Base-by-base conservation (phyloP, 164 flowering plant species). In the Macadamia integrifolia region DNA sequence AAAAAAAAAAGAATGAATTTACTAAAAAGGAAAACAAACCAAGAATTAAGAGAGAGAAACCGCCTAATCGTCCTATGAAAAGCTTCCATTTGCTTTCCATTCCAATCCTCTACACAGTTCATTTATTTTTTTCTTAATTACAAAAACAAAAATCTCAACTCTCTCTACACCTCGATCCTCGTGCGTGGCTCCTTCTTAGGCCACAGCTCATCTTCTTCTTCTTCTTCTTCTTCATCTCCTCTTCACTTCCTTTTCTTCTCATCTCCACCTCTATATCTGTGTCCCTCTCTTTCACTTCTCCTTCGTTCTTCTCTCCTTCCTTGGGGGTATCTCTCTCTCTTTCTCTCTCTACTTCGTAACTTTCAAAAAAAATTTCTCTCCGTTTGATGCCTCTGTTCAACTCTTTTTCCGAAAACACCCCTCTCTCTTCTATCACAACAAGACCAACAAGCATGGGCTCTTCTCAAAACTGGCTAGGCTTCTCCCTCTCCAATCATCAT, bases 381-480 rank as follows among this genome's bases (percentile, higher is more conserved):
- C 40, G 17, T 31, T 15, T 59, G 59, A 55, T 58, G 66, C 32
- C 66, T 66, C 31, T 66, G 78, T 64, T 69, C 66, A 32, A 63
- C 44, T 60, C 64, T 70, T 59, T 77, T 75, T 77, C 74, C 84
- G 72, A 78, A 78, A 74, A 62, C 65, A 63, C 70, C 69, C 69
- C 32, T 59, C 76, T 46, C 40, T 67, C 31, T 23, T 23, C 23
- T 18, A 6, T 63, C 50, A 56, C 29, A 15, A 6, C 40, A 23
- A 18, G 64, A 63, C 63, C 64, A 61, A 69, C 73, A 69, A 52
- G 61, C 64, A 69, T 73, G 70, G 76, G 69, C 53, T 61, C 71
- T 44, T 72, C 76, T 43, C 80, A 80, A 35, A 82, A 77, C 83
- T 83, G 84, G 89, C 85, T 85, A 31, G 78, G 66, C 31, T 81